Conservation (phyloP, 495 filamentous ascomycete genomes). For the Podospora pseudoanserina region DNA sequence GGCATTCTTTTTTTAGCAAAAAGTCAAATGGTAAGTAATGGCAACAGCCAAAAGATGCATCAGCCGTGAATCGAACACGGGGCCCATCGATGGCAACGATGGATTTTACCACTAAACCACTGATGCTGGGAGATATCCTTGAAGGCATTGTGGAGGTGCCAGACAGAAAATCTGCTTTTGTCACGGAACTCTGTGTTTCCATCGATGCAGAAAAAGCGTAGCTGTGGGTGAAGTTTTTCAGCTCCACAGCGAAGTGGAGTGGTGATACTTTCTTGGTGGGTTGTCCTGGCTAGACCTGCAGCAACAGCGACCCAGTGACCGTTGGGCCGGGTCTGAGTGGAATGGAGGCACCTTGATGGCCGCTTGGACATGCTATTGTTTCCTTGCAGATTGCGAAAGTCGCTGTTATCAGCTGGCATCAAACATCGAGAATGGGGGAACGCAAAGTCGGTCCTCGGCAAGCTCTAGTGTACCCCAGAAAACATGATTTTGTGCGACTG, state of each 20-base stretch:
- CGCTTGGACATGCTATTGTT: background rate
- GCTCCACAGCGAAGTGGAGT: background rate
- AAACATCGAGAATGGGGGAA: background rate
- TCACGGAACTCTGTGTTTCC: background rate
- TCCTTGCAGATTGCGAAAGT: background rate
- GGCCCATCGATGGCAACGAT: conserved; percentile 54
- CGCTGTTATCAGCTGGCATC: background rate
- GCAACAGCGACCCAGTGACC: background rate
- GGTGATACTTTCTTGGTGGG: background rate
- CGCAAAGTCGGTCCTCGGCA: background rate
- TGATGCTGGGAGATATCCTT: conserved; percentile 19
- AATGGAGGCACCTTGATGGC: background rate
- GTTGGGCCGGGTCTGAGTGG: background rate
- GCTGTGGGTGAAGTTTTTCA: background rate
- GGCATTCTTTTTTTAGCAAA: too few relatives aligned
- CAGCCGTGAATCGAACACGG: conserved; percentile 51
- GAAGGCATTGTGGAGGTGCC: background rate
- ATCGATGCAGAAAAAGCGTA: background rate
- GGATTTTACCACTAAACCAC: conserved; percentile 54
- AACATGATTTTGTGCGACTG: background rate
- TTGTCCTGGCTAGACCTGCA: background rate
- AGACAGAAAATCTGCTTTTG: background rate
- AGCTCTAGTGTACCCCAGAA: background rate
- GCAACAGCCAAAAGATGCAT: conserved; percentile 28
- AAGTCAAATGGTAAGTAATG: too few relatives aligned